phyloP scores from a whole-genome alignment of 345 rosid species.

The Acer campestre region DNA sequence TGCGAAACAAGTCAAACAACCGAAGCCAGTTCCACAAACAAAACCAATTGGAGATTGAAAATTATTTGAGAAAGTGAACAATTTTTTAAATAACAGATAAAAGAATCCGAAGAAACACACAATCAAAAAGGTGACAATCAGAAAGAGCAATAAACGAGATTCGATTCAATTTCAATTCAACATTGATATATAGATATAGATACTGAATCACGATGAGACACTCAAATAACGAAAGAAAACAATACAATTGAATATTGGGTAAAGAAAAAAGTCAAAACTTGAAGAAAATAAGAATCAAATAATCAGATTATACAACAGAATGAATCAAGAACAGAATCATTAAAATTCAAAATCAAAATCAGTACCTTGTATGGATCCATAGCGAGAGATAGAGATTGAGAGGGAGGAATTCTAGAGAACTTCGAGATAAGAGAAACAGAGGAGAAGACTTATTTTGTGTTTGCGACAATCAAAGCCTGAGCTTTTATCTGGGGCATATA shows the following conservation, averaged over 20 bases:
- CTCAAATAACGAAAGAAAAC: neutral
- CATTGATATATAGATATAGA: neutral
- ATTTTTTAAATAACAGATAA: neutral
- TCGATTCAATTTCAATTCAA: neutral
- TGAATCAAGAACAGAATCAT: neutral
- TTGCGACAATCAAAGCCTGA: neutral
- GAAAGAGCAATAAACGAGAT: neutral
- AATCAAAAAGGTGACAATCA: neutral
- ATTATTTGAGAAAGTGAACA: neutral
- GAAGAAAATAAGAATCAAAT: neutral
- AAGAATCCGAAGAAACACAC: too few relatives aligned
- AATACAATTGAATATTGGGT: neutral
- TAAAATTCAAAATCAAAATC: neutral
- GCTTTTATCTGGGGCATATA: neutral
- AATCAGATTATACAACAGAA: neutral
- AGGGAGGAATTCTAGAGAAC: neutral
- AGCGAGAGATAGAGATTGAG: neutral
- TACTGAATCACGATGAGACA: neutral
- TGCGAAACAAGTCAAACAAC: neutral
- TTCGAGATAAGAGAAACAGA: too few relatives aligned
- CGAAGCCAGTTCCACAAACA: neutral
- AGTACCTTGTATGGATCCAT: constrained; percentile 53
- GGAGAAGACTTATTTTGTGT: neutral
- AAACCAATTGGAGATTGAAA: neutral
- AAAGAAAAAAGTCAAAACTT: neutral